Percentiles rank a stretch among this genome's conserved stretches.
Evolutionary conservation across 164 flowering plant species (phyloP).

Genomic region (Taxillus chinensis): DNA sequence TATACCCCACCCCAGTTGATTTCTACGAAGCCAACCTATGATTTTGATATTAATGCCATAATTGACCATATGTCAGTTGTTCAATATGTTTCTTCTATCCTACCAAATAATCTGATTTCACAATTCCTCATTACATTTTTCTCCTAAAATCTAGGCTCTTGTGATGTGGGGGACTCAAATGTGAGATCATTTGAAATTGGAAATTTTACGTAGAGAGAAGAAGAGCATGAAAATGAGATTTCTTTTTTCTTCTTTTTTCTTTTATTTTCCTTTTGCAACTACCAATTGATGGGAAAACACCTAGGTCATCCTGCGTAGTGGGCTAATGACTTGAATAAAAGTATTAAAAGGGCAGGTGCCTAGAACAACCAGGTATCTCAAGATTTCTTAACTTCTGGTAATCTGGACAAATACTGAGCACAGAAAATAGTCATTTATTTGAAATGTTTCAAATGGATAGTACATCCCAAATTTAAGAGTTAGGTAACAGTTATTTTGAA

Average conservation of each 20-base stretch:
- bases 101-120: neutral
- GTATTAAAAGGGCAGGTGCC: neutral
- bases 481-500: neutral
- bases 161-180: no score
- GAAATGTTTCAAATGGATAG: neutral
- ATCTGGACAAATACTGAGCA: neutral
- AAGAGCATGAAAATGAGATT: no score
- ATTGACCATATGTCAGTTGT: neutral
- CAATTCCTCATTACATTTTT: neutral
- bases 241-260: no score
- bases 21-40: no score
- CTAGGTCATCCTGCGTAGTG: neutral
- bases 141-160: no score
- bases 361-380: no score
- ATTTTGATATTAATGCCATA: no score
- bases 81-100: neutral
- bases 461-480: neutral
- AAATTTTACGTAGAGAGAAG: no score
- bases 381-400: no score
- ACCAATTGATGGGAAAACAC: neutral
- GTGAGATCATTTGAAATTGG: no score
- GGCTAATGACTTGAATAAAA: neutral
- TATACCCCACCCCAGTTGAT: no score
- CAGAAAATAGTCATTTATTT: neutral
- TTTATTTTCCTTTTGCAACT: neutral